Evolutionary conservation across 164 flowering plant species (phyloP), one percentile per base, ranked within the genome.

Genomic region (Stephania japonica): DNA sequence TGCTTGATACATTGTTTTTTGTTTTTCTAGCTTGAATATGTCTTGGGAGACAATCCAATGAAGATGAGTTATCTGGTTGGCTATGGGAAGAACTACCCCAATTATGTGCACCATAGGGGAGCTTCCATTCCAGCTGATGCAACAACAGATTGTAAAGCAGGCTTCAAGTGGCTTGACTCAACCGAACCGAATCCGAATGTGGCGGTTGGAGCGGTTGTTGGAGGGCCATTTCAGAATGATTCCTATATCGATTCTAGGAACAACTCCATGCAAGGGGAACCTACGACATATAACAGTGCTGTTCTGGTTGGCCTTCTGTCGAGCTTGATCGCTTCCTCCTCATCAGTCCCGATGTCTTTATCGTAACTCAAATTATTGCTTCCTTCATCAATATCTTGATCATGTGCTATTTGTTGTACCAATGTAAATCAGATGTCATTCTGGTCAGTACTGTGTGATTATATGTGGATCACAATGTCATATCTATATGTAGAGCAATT

Each of bases 1-100:
- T 56, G 62, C 62, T n/a, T 56, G 16, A 70, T 49, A 16, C 62
- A 70, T 25, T 49, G 26, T 56, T 71, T 23, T 41, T 41, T 32
- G 2, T 32, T 71, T 23, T 41, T 41, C 7, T 79, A 94, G 99
- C 97, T 90, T 73, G 89, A 95, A 76, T 95, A 95, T 79, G 91
- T 95, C 14, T 78, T 95, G 86, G 99, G 98, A 0, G 70, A 88
- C 47, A 95, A 95, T 73, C 97, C 97, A 0, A 67, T 85, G 90
- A 81, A 85, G 76, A 81, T 87, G 90, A 95, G 99, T 80, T 95
- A 73, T 78, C 87, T 93, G n/a, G 93, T 95, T 26, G 99, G 98
- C 0, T 91, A 89, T 61, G 95, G 98, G 7, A 85, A 83, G 41
- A 85, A 90, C 5, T 95, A 84, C 79, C 97, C 98, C 65, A 72